Evolutionary conservation across 768 basidiomycete species (phyloP), one percentile per base, ranked within the genome.

Genomic region (Cystobasidium onofrii): DNA sequence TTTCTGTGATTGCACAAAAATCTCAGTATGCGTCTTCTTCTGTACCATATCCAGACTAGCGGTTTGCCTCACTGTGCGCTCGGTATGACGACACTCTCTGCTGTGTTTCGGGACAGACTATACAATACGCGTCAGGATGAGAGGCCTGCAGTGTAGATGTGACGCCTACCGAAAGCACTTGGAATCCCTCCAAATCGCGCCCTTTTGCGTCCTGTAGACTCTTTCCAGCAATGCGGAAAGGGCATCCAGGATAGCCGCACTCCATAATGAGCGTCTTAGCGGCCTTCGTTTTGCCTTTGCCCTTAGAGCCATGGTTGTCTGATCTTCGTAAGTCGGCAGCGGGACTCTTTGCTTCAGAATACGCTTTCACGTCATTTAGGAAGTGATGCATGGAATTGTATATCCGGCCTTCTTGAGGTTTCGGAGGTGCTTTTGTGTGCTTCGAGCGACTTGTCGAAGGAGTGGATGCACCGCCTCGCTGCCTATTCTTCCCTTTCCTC

Each of bases 321-420:
- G 25, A 34, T 17, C 25, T 27, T 20, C 33, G 10, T 27, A 60
- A 34, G 12, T 60, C 57, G 10, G 57, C 57, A 60, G 57, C 57
- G 6, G 27, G 57, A 34, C 57, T 60, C 13, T 34, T 27, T 4
- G 29, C 25, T 27, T 34, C 33, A 4, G 57, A 60, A 27, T 29
- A 60, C 3, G 23, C 57, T 29, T 60, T 34, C 17, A 60, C 57
- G 15, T 27, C 25, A 13, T 27, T 34, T 3, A 60, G 4, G 57
- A 60, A 60, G 20, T 60, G 57, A 60, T 60, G 57, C 6, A 60
- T 23, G 6, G 57, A 60, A 23, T 60, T 60, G 31, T 60, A 60
- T 4, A 60, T 20, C 4, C 29, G 29, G 20, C 33, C 57, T 27
- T 27, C 25, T 29, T 34, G 9, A 15, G 57, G 57, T 29, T 50